These are phyloP conservation scores for Skeletonema tropicum DNA, from an alignment of 108 stramenopile species.

Conservation along the genomic window DNA sequence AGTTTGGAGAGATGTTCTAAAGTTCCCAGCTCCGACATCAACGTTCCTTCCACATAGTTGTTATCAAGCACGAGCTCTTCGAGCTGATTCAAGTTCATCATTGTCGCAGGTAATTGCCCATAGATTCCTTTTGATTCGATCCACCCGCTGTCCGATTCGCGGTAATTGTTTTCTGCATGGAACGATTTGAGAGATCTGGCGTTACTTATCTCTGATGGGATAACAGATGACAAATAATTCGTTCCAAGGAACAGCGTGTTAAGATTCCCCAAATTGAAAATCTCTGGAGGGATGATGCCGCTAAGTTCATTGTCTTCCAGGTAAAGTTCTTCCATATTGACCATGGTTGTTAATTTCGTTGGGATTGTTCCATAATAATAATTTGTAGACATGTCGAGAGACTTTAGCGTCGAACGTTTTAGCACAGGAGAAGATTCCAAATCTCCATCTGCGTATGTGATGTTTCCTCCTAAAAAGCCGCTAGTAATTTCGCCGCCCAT, in stretches of 20 bases:
- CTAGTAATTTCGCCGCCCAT: conserved; percentile 7
- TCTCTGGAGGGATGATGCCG: conserved; percentile 4
- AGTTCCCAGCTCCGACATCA: not conserved
- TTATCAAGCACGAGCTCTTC: conserved; percentile 9
- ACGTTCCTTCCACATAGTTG: conserved; percentile 7
- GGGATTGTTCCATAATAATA: conserved; percentile 6
- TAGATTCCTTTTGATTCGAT: not conserved
- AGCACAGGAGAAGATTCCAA: conserved; percentile 5
- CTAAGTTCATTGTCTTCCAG: conserved; percentile 10
- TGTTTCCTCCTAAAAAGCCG: not conserved
- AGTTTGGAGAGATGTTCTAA: not conserved
- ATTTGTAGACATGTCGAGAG: conserved; percentile 14
- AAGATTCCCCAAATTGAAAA: conserved; percentile 1
- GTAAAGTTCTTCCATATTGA: conserved; percentile 5
- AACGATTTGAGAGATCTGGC: conserved; percentile 3
- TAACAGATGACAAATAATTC: not conserved
- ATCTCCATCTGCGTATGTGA: conserved; percentile 1
- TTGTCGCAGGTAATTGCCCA: not conserved
- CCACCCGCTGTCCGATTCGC: not conserved
- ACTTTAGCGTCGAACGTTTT: not conserved
- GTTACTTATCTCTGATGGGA: not conserved
- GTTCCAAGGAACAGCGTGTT: not conserved
- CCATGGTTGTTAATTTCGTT: not conserved
- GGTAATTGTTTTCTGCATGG: conserved; percentile 5
- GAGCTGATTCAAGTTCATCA: not conserved